Percentiles rank a stretch among this genome's conserved stretches.
Conservation (phyloP, 768 basidiomycete species). For the Lactarius quietus region DNA sequence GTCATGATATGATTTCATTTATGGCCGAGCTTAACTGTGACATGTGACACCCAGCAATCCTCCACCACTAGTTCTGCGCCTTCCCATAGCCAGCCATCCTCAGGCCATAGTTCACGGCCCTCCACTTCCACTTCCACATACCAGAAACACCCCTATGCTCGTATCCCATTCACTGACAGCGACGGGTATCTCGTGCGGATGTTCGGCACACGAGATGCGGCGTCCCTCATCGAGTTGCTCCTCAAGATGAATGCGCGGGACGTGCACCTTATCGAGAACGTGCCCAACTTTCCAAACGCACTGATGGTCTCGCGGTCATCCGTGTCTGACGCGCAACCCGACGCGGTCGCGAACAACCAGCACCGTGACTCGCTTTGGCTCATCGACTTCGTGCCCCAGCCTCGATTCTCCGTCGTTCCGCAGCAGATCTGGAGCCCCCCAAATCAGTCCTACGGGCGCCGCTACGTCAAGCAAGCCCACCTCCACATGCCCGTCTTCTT, state of each 20-base stretch:
- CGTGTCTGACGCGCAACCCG: background rate
- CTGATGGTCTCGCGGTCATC: constrained; percentile 10
- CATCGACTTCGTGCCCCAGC: constrained; percentile 12
- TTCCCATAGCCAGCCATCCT: too few species aligned
- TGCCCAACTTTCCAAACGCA: constrained; percentile 11
- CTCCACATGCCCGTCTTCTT: constrained; percentile 23
- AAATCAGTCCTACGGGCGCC: constrained; percentile 22
- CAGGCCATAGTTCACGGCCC: too few species aligned
- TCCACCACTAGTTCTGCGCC: too few species aligned
- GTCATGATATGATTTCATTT: too few species aligned
- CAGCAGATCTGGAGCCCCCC: constrained; percentile 21
- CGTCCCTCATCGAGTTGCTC: constrained; percentile 16
- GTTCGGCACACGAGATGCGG: constrained; percentile 18
- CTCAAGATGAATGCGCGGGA: constrained; percentile 1
- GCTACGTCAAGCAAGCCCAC: constrained; percentile 21
- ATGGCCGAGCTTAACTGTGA: too few species aligned
- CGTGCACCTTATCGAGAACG: constrained; percentile 7
- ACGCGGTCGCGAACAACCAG: background rate
- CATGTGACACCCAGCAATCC: too few species aligned
- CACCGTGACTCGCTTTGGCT: constrained; percentile 17
- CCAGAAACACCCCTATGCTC: background rate
- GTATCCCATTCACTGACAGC: background rate
- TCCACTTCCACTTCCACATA: background rate
- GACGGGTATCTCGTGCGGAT: constrained; percentile 14
- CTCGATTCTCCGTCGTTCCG: constrained; percentile 1